Evolutionary conservation across 768 basidiomycete genomes (phyloP), one percentile per base, ranked within the genome.

Genomic region (Tephrocybe sp.): DNA sequence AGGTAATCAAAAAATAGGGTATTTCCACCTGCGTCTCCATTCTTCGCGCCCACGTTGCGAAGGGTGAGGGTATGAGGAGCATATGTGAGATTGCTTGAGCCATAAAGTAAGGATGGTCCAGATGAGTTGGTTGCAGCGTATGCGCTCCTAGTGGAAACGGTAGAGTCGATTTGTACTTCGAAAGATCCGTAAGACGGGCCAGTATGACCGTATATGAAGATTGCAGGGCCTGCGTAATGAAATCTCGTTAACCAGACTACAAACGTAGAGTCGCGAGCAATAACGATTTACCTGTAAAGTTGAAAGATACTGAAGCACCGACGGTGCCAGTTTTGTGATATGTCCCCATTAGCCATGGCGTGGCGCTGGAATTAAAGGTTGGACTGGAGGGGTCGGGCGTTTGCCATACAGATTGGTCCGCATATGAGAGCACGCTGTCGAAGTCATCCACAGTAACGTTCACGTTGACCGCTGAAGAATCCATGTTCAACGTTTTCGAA

Each of bases 361-460:
- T 70, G 10, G 53, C 59, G 3, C 53, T 59, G 3, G 69, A 59
- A 47, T 66, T 59, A 58, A 71, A 75, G 9, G 63, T 57, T 6
- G 66, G 45, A 31, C 63, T 69, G 9, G 72, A 74, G n/a, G 76
- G 75, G 61, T 77, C 75, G 16, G 76, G 74, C 2, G 74, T 76
- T 43, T 62, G 49, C 76, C 76, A 76, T 19, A 52, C 62, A 7
- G 67, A 61, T 47, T 70, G 70, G 57, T 73, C 67, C 3, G 60
- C 58, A 53, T 73, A 77, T 1, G 67, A 61, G 12, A 76, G 53
- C 3, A 76, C 59, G 33, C 70, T 72, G 62, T 76, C 75, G 52
- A 76, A 77, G 57, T 77, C 76, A 49, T 76, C 75, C 18, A 75
- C 69, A 7, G 75, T 75, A 18, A 76, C 58, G 46, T 77, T 77